Conservation (phyloP, 768 basidiomycete species). For the Mycena chlorophos region DNA sequence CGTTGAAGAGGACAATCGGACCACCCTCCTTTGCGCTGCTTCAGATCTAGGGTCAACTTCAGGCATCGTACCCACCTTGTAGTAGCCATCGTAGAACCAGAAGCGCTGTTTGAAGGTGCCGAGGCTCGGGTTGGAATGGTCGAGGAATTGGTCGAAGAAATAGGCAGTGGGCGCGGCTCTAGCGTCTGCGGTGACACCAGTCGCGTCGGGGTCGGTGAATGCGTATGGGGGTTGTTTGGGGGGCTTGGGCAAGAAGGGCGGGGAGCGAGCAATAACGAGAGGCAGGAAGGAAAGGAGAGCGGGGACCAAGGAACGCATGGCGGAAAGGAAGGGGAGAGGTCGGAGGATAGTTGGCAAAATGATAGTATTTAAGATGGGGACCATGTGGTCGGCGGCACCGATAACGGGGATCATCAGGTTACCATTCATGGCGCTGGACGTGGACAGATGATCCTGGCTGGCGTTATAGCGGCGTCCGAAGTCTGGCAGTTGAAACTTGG, state of each 20-base stretch:
- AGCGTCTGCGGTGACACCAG: background rate
- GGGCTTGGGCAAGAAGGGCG: background rate
- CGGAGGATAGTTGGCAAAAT: background rate
- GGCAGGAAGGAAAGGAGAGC: slow-evolving; percentile 1
- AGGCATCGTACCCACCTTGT: slow-evolving; percentile 27
- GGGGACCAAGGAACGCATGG: background rate
- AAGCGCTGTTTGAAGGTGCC: slow-evolving; percentile 56
- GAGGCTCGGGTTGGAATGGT: slow-evolving; percentile 46
- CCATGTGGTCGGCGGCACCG: too few relatives aligned
- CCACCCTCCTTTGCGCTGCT: background rate
- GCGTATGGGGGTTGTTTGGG: slow-evolving; percentile 13
- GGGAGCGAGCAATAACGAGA: background rate
- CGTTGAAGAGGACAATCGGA: background rate
- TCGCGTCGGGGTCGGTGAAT: background rate
- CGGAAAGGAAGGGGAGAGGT: background rate
- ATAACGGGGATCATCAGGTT: too few relatives aligned
- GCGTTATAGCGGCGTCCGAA: too few relatives aligned
- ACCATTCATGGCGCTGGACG: too few relatives aligned
- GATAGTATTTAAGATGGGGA: background rate
- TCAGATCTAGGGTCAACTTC: slow-evolving; percentile 13
- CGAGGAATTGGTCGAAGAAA: slow-evolving; percentile 38
- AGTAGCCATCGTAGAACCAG: slow-evolving; percentile 50
- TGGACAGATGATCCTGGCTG: too few relatives aligned
- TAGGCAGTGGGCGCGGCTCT: slow-evolving; percentile 22
- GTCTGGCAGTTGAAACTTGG: too few relatives aligned